These are phyloP conservation scores for Volvox africanus DNA, from an alignment of 139 green algal genomes.

Conservation along the genomic window DNA sequence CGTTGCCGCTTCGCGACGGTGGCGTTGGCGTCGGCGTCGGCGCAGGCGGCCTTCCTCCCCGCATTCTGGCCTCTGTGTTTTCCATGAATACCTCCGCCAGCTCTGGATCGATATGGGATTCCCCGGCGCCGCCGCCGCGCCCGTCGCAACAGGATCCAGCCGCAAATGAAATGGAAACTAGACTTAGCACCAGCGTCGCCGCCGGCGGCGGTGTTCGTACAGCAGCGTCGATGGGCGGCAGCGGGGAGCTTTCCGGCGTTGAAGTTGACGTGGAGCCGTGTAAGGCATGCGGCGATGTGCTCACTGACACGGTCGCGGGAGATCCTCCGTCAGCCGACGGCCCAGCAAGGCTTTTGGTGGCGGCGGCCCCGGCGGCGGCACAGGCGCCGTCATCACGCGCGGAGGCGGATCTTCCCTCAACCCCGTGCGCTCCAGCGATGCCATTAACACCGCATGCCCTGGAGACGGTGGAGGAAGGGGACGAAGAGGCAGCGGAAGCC, in stretches of 20 bases:
- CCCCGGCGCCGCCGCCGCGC: not conserved
- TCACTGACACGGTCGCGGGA: too few relatives aligned
- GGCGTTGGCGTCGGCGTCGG: not conserved
- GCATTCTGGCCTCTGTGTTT: not conserved
- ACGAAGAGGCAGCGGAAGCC: not conserved
- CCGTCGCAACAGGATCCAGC: not conserved
- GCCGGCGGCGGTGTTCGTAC: not conserved
- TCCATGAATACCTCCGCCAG: not conserved
- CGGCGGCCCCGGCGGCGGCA: not conserved
- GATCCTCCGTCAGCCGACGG: too few relatives aligned
- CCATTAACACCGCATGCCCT: not conserved
- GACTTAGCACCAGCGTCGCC: not conserved
- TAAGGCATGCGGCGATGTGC: not conserved
- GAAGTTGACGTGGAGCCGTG: too few relatives aligned
- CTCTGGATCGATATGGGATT: not conserved
- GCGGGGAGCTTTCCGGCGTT: not conserved
- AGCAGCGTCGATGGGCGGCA: not conserved
- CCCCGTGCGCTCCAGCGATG: not conserved
- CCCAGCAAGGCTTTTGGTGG: too few relatives aligned
- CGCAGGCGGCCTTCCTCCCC: not conserved
- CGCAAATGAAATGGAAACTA: not conserved
- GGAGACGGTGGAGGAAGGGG: not conserved
- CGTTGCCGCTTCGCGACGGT: not conserved
- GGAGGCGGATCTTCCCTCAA: not conserved
- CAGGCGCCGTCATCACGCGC: not conserved